These are phyloP conservation scores for Arthrinium puccinioides DNA, from an alignment of 2,329 filamentous ascomycete genomes.

Conservation along the genomic window DNA sequence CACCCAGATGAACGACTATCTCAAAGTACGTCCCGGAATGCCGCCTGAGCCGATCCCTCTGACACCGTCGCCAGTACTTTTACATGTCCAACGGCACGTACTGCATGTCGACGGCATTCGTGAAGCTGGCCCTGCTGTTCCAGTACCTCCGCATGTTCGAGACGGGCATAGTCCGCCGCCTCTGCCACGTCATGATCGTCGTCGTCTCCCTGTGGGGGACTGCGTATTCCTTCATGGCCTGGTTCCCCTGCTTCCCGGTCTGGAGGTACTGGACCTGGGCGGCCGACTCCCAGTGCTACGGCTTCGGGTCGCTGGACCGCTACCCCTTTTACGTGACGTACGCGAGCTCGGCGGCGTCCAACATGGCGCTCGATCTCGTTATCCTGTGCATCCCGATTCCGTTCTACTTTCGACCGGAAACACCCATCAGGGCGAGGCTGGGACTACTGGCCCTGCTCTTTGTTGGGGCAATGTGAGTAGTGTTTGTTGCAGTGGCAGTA, in stretches of 20 bases:
- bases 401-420: constrained; percentile 10
- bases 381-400: constrained; percentile 14
- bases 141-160: constrained; percentile 19
- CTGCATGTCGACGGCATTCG: constrained; percentile 14
- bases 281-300: constrained; percentile 10
- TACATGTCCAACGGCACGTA: constrained; percentile 17
- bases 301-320: constrained; percentile 10
- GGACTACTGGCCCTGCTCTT: constrained; percentile 10
- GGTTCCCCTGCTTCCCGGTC: constrained; percentile 18
- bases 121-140: constrained; percentile 19
- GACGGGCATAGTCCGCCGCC: constrained; percentile 4
- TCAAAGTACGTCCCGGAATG: constrained; percentile 8
- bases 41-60: neutral
- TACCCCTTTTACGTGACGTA: constrained; percentile 11
- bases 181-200: constrained; percentile 11
- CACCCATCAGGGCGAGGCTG: constrained; percentile 7
- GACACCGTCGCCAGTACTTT: constrained; percentile 9
- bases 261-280: constrained; percentile 12
- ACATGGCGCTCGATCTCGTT: constrained; percentile 13
- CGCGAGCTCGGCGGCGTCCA: constrained; percentile 8
- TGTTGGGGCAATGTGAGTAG: constrained; percentile 12
- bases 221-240: constrained; percentile 15
- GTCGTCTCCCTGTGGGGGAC: constrained; percentile 14
- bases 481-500: neutral
- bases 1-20: constrained; percentile 6